These are phyloP conservation scores for Chalara sp. DNA, from an alignment of 2,329 filamentous ascomycete genomes.

Conservation along the genomic window DNA sequence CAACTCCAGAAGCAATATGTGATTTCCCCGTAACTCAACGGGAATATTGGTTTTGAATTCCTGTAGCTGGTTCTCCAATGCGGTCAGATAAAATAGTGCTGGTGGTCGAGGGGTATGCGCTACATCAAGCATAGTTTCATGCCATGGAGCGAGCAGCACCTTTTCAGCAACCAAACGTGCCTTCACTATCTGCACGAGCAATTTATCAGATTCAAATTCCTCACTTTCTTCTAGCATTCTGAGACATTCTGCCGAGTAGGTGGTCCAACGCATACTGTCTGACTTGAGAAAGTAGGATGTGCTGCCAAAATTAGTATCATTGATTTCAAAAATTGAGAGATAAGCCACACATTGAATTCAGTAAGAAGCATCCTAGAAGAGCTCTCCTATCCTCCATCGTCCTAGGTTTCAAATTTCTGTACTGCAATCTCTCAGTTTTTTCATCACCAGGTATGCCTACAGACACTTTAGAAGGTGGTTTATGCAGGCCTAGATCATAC, in stretches of 20 bases:
- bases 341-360: constrained; percentile 5
- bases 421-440: constrained; percentile 1
- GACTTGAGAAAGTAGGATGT: constrained; percentile 3
- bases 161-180: constrained; percentile 3
- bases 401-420: background rate
- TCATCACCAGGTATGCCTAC: constrained; percentile 4
- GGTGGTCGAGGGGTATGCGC: background rate
- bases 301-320: constrained; percentile 1
- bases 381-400: constrained; percentile 7
- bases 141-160: constrained; percentile 2
- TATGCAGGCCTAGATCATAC: constrained; percentile 7
- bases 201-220: constrained; percentile 4
- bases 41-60: constrained; percentile 5
- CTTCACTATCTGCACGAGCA: constrained; percentile 7
- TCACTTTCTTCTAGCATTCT: background rate
- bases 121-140: background rate
- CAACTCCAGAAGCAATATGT: constrained; percentile 4
- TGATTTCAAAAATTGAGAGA: background rate
- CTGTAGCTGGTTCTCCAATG: constrained; percentile 4
- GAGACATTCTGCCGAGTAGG: constrained; percentile 6
- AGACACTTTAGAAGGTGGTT: constrained; percentile 4
- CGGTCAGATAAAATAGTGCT: constrained; percentile 4
- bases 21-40: background rate
- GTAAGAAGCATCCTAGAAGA: constrained; percentile 6
- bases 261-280: constrained; percentile 5